Conservation (phyloP, 2,329 filamentous ascomycete species). For the Beauveria scarabaeidicola region DNA sequence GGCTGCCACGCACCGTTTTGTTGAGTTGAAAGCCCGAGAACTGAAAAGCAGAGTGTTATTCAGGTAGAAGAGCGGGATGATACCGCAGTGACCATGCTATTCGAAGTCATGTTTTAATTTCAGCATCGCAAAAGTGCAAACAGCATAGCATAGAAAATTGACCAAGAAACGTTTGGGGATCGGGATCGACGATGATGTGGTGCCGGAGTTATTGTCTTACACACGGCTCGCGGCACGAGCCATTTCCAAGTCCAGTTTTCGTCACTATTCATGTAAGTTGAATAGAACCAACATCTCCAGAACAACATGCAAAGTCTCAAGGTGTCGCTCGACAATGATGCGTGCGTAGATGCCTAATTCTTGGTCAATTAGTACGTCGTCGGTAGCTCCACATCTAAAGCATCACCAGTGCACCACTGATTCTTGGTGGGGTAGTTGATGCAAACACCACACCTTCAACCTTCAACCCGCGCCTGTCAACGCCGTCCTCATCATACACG, state of each 20-base stretch:
- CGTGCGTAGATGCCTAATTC: neutral
- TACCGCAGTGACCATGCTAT: too few species aligned
- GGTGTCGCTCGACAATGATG: neutral
- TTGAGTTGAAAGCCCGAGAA: too few species aligned
- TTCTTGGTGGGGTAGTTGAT: conserved; percentile 6
- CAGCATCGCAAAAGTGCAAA: too few species aligned
- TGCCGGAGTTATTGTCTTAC: neutral
- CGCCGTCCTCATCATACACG: neutral
- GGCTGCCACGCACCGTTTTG: too few species aligned
- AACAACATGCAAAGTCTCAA: too few species aligned
- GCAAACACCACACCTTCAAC: conserved; percentile 21
- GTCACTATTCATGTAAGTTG: too few species aligned
- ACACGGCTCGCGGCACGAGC: too few species aligned
- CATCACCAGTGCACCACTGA: neutral
- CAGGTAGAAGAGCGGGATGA: too few species aligned
- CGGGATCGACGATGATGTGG: neutral
- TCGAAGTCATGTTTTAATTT: too few species aligned
- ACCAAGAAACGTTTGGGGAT: neutral
- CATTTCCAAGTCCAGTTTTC: too few species aligned
- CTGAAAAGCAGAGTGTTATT: too few species aligned
- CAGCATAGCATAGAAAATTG: neutral
- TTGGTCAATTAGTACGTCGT: neutral
- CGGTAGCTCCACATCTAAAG: neutral
- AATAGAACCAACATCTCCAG: too few species aligned
- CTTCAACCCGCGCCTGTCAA: neutral